Evolutionary conservation across 2,329 filamentous ascomycete species (phyloP).

Genomic region (Arthrobotrys megalospora): DNA sequence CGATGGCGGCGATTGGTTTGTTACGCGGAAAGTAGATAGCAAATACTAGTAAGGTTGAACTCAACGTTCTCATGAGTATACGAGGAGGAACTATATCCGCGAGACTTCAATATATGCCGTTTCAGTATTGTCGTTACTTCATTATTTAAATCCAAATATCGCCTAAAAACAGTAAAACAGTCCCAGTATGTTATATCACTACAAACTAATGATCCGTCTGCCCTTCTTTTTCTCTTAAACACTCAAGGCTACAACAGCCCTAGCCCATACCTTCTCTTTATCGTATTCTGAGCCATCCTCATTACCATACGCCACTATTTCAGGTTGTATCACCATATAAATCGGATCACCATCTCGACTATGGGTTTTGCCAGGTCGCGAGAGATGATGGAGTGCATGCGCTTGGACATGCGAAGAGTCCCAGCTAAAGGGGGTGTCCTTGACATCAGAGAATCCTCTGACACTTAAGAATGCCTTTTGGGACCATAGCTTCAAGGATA

Average conservation of each 20-base stretch:
- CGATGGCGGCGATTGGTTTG: slow-evolving; percentile 4
- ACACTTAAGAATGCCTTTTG: slow-evolving; percentile 24
- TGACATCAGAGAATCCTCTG: not conserved
- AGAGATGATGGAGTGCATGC: slow-evolving; percentile 4
- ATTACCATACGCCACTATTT: slow-evolving; percentile 33
- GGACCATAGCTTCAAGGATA: slow-evolving; percentile 5
- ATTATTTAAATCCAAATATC: no score
- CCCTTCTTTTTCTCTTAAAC: not conserved
- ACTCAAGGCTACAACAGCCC: slow-evolving; percentile 7
- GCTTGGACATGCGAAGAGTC: slow-evolving; percentile 11
- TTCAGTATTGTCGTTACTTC: no score
- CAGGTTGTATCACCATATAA: slow-evolving; percentile 26
- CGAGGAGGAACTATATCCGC: no score
- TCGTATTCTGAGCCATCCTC: slow-evolving; percentile 33
- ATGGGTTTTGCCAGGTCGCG: not conserved
- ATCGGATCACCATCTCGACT: slow-evolving; percentile 28
- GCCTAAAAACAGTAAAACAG: no score
- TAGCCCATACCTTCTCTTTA: slow-evolving; percentile 28
- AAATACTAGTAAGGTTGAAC: not conserved
- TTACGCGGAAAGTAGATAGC: not conserved
- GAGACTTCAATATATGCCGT: no score
- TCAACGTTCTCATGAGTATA: not conserved
- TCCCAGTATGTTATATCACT: no score
- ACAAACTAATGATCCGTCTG: not conserved
- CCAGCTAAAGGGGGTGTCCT: not conserved